Evolutionary conservation across 805 yeast species (phyloP).

Genomic region (Ogataea wickerhamii): DNA sequence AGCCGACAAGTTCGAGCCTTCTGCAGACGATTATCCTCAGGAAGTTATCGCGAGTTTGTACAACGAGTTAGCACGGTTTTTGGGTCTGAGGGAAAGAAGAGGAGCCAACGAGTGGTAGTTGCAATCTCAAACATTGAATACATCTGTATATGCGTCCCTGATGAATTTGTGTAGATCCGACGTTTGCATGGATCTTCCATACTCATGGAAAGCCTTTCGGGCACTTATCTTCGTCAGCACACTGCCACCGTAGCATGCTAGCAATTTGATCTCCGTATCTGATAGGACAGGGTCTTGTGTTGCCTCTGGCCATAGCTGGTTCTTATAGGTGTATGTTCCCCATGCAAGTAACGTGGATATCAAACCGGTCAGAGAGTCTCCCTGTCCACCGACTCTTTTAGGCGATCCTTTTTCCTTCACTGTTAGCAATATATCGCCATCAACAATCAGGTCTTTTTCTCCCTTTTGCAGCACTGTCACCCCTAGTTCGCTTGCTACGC

Average conservation of each 20-base stretch:
- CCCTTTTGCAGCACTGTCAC: slow-evolving; percentile 77
- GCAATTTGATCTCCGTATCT: slow-evolving; percentile 32
- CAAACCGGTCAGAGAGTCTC: slow-evolving; percentile 86
- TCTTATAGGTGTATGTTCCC: slow-evolving; percentile 62
- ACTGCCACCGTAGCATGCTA: slow-evolving; percentile 73
- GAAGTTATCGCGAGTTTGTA: slow-evolving; percentile 52
- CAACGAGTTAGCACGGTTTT: slow-evolving; percentile 62
- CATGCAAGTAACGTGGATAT: slow-evolving; percentile 81
- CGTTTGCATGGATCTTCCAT: slow-evolving; percentile 82
- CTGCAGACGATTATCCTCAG: slow-evolving; percentile 36
- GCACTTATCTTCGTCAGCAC: slow-evolving; percentile 64
- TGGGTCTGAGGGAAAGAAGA: slow-evolving; percentile 60
- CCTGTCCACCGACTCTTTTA: slow-evolving; percentile 94
- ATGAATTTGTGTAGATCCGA: slow-evolving; percentile 71
- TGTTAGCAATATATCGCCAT: slow-evolving; percentile 40
- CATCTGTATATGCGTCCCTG: slow-evolving; percentile 50
- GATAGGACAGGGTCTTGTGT: slow-evolving; percentile 30
- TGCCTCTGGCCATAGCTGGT: slow-evolving; percentile 53
- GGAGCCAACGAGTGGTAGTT: slow-evolving; percentile 8
- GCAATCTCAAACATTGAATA: slow-evolving; percentile 12
- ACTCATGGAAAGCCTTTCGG: slow-evolving; percentile 54
- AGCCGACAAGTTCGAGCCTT: slow-evolving; percentile 23
- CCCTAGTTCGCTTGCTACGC: slow-evolving; percentile 48
- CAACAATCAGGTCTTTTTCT: slow-evolving; percentile 55
- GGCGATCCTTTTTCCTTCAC: slow-evolving; percentile 57